Evolutionary conservation across 2,329 filamentous ascomycete species (phyloP), one percentile per base, ranked within the genome.

Genomic region (Sphaerulina vaccinii): DNA sequence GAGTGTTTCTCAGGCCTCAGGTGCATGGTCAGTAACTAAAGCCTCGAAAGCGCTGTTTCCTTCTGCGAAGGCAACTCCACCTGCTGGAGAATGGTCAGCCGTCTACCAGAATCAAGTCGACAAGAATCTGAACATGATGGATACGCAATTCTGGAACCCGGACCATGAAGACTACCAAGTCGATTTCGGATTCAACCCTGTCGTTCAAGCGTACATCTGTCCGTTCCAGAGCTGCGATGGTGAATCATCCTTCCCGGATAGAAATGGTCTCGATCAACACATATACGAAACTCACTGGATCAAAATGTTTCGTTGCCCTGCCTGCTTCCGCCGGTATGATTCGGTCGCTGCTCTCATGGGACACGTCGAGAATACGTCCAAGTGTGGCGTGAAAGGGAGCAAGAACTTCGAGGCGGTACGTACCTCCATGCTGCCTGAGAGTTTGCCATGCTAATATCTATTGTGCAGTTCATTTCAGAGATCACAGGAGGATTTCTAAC

Each of bases 161-260:
- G 24, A 15, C 11, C 33, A 56, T 9, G 9, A 36, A 0, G 67
- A 71, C 9, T 85, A 80, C 66, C 73, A 78, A 24, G 65, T 73
- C 1, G 66, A 72, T 1, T 67, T 69, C 4, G 84, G 82, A 69
- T 75, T 64, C 51, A 70, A 76, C 33, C 49, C 65, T 0, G 65
- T 74, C 22, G 67, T 72, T 1, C 63, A 69, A 37, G 72, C 69
- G 39, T 86, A 75, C 68, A 71, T 67, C 43, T 86, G 84, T 49
- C 83, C 83, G 0, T 75, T 79, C 47, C 56, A 59, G 1, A 59
- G 65, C 5, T 86, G 83, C 74, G 68, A 70, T 27, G 65, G 68
- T 27, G 61, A 23, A 2, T 67, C 61, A 52, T 18, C 52, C 51
- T 51, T 39, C 46, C 65, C 70, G n/a, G 64, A 73, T 5, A 61